Percentiles rank a stretch among this genome's conserved stretches.
These are phyloP conservation scores for Rhodotorula diobovata DNA, from an alignment of 768 basidiomycete species.

Conservation along the genomic window DNA sequence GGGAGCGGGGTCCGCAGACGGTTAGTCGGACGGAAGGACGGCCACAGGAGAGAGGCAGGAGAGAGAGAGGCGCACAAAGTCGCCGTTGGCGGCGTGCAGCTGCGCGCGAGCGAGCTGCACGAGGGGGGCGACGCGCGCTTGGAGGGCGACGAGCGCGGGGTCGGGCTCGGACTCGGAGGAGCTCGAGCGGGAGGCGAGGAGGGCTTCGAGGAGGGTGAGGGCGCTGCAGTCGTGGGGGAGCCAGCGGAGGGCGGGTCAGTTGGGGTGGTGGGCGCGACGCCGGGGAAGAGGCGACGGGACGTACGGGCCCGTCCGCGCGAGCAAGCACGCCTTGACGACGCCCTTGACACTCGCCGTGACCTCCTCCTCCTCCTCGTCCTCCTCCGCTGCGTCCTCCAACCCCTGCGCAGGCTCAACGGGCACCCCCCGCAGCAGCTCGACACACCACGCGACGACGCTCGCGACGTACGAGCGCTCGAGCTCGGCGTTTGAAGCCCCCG, in stretches of 20 bases:
- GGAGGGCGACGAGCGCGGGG: background rate
- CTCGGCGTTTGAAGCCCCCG: background rate
- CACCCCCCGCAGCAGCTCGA: conserved; percentile 13
- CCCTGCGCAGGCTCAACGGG: background rate
- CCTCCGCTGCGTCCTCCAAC: background rate
- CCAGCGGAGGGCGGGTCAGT: background rate
- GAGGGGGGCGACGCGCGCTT: conserved; percentile 4
- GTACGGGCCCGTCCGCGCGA: background rate
- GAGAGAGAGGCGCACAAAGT: background rate
- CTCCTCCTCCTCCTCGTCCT: background rate
- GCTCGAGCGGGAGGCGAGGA: background rate
- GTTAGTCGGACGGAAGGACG: too few species aligned
- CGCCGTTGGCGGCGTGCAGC: background rate
- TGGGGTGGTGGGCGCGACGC: background rate
- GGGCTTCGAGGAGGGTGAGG: background rate
- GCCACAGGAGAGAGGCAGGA: background rate
- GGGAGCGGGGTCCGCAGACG: background rate
- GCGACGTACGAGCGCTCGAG: background rate
- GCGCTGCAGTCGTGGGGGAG: background rate
- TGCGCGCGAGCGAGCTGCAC: conserved; percentile 14
- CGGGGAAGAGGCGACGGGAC: background rate
- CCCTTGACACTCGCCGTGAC: background rate
- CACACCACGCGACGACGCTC: conserved; percentile 1
- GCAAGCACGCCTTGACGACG: conserved; percentile 22
- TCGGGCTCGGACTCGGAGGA: background rate